phyloP scores from a whole-genome alignment of 495 filamentous ascomycete species.

The Xylaria scruposa region DNA sequence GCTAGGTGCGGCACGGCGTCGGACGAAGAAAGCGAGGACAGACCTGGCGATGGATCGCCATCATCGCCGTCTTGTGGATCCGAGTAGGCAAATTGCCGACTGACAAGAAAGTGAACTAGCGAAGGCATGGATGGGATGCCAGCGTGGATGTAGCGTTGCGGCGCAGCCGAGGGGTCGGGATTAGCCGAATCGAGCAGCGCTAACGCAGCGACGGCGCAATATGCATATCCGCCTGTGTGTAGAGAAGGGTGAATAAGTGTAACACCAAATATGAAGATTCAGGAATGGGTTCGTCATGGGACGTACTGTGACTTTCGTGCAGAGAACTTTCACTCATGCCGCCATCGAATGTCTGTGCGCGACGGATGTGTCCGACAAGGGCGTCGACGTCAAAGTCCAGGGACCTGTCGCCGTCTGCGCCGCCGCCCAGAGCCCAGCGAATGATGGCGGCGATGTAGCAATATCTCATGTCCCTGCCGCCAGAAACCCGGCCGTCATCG shows the following conservation, averaged over 20 bases:
- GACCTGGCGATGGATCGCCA: constrained; percentile 37
- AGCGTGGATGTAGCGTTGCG: constrained; percentile 39
- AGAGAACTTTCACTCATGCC: constrained; percentile 82
- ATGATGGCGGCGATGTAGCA: constrained; percentile 82
- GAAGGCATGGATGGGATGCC: constrained; percentile 46
- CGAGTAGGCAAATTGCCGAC: constrained; percentile 65
- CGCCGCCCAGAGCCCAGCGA: constrained; percentile 80
- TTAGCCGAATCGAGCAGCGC: constrained; percentile 65
- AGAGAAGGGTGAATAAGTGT: background rate
- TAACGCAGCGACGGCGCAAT: constrained; percentile 80
- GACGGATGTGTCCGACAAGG: constrained; percentile 73
- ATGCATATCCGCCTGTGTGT: constrained; percentile 78
- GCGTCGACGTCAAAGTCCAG: constrained; percentile 77
- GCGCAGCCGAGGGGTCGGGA: constrained; percentile 36
- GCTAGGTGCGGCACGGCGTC: constrained; percentile 36
- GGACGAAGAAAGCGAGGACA: constrained; percentile 47
- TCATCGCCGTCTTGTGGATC: constrained; percentile 59
- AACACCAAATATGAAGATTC: background rate
- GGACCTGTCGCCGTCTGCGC: constrained; percentile 62
- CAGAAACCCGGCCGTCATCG: constrained; percentile 65
- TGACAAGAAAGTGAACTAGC: constrained; percentile 57
- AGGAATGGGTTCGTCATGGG: background rate
- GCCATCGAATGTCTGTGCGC: constrained; percentile 85
- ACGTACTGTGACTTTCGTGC: constrained; percentile 87
- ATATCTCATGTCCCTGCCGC: constrained; percentile 83